Conservation (phyloP, 2,329 filamentous ascomycete genomes). For the Penicillium sp. region DNA sequence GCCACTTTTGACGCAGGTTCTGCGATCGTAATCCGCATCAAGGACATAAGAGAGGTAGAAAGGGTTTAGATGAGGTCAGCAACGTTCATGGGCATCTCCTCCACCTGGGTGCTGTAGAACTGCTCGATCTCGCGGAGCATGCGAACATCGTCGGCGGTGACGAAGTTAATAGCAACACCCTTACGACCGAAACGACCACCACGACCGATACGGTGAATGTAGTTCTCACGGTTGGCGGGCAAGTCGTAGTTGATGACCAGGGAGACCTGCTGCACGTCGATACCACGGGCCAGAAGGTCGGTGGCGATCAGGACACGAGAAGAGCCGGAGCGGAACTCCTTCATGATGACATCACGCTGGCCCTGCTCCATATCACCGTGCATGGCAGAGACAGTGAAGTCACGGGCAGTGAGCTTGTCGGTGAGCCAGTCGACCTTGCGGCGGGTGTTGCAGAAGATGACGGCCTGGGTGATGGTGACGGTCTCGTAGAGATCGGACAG, state of each 20-base stretch:
- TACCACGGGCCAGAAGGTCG: conserved; percentile 95
- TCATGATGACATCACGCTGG: conserved; percentile 98
- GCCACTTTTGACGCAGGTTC: conserved; percentile 39
- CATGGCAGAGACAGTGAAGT: conserved; percentile 98
- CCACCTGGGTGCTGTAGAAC: conserved; percentile 94
- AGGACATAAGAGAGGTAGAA: conserved; percentile 28
- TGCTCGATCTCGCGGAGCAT: conserved; percentile 96
- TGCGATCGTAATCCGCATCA: conserved; percentile 37
- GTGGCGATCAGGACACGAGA: conserved; percentile 94
- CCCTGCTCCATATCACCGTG: conserved; percentile 99
- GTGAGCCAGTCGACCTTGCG: conserved; percentile 99
- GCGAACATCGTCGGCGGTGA: conserved; percentile 94
- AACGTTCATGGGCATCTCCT: conserved; percentile 98
- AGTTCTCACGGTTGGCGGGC: conserved; percentile 97
- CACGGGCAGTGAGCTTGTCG: conserved; percentile 97
- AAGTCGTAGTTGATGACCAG: conserved; percentile 99
- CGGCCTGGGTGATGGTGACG: conserved; percentile 94
- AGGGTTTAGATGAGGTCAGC: conserved; percentile 47
- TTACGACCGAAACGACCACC: conserved; percentile 94
- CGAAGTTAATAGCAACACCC: conserved; percentile 99
- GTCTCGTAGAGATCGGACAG: conserved; percentile 98
- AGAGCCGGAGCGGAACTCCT: conserved; percentile 95
- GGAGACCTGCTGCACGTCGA: conserved; percentile 97
- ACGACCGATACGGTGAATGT: conserved; percentile 96
- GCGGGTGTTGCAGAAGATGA: conserved; percentile 99